These are phyloP conservation scores for Microcyclospora pomicola DNA, from an alignment of 2,329 filamentous ascomycete genomes.

Conservation along the genomic window DNA sequence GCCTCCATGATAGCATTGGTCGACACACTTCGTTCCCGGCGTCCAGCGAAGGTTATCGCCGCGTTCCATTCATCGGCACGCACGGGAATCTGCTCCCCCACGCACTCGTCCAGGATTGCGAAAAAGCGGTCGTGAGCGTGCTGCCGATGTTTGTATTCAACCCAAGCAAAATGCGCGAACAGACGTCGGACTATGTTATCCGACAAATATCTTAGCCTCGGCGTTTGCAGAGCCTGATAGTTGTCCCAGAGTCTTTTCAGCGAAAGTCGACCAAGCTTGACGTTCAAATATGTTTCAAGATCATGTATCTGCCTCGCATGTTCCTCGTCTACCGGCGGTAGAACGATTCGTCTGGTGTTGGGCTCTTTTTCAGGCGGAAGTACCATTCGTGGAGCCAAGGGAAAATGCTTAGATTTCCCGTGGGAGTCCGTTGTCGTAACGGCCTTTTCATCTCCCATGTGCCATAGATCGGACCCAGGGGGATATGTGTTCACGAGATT, in stretches of 20 bases:
- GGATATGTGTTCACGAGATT: constrained; percentile 2
- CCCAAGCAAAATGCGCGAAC: constrained; percentile 53
- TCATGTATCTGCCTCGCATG: constrained; percentile 10
- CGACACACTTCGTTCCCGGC: constrained; percentile 48
- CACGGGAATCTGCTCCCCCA: constrained; percentile 56
- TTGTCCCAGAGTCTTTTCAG: constrained; percentile 32
- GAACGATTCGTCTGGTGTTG: constrained; percentile 4
- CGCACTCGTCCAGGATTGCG: constrained; percentile 69
- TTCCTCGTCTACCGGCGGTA: constrained; percentile 11
- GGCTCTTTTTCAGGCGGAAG: constrained; percentile 16
- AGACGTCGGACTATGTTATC: constrained; percentile 45
- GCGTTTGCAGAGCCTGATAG: constrained; percentile 40
- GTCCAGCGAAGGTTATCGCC: constrained; percentile 65
- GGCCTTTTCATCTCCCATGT: too few relatives aligned
- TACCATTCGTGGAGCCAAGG: constrained; percentile 18
- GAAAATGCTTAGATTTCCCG: constrained; percentile 1
- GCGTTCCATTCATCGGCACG: constrained; percentile 64
- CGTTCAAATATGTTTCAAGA: constrained; percentile 6
- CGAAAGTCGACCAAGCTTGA: constrained; percentile 8
- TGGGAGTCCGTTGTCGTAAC: too few relatives aligned
- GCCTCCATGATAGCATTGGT: constrained; percentile 51
- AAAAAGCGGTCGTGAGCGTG: constrained; percentile 69
- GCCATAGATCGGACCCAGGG: neutral
- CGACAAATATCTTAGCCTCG: constrained; percentile 39
- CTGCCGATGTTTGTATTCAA: constrained; percentile 37